Conservation (phyloP, 148 eudicot species). For the Bassia scoparia region DNA sequence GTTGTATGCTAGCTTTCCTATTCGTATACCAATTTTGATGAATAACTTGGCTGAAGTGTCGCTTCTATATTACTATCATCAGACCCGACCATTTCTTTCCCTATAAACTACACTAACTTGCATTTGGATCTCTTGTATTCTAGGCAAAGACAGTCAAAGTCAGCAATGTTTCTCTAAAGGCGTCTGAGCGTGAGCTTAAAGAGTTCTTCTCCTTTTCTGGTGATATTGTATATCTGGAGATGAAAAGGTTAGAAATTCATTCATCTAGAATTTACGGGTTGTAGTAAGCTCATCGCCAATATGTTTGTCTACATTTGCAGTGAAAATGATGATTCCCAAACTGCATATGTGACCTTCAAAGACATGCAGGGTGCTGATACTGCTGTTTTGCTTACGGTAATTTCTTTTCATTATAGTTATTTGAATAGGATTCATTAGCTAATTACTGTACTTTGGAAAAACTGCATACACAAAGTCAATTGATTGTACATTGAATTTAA, state of each 20-base stretch:
- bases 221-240: conserved; percentile 73
- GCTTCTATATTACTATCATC: neutral
- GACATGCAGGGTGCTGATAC: conserved; percentile 86
- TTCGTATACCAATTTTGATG: neutral
- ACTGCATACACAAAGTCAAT: no score
- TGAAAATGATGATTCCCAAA: conserved; percentile 56
- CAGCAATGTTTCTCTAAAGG: conserved; percentile 71
- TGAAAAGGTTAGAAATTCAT: conserved; percentile 48
- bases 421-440: neutral
- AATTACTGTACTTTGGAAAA: no score
- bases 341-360: conserved; percentile 86
- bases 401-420: conserved; percentile 11
- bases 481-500: no score
- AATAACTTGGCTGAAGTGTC: neutral
- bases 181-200: conserved; percentile 65
- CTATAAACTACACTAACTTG: neutral
- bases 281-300: conserved; percentile 12
- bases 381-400: conserved; percentile 87
- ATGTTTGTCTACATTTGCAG: conserved; percentile 37
- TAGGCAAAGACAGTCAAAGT: conserved; percentile 77
- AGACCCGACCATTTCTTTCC: neutral
- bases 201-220: conserved; percentile 97
- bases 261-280: conserved; percentile 6
- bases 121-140: conserved; percentile 1
- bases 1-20: neutral